phyloP scores from a whole-genome alignment of 257 asterid genomes.

The Misopates orontium region DNA sequence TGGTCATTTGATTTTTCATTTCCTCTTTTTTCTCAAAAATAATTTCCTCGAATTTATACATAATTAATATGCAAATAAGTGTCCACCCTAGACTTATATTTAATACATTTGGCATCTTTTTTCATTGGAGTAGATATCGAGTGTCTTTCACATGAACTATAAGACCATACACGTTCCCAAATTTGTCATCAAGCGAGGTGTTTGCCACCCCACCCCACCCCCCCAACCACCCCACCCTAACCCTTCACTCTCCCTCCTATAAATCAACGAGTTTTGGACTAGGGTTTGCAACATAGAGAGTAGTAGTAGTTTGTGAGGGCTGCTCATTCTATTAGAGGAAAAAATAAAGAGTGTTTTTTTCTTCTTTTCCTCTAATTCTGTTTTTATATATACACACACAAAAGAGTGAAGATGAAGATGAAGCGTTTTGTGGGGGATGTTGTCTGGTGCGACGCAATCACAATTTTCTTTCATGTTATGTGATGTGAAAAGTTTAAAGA shows the following conservation, averaged over 20 bases:
- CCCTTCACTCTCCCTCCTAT: constrained; percentile 35
- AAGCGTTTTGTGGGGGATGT: constrained; percentile 71
- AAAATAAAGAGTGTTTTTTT: too few species aligned
- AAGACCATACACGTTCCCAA: constrained; percentile 22
- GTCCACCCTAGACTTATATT: too few species aligned
- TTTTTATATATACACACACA: not conserved
- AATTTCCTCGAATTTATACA: not conserved
- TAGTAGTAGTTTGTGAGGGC: too few species aligned
- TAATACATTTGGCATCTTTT: too few species aligned
- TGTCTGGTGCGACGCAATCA: constrained; percentile 76
- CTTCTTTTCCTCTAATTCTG: not conserved
- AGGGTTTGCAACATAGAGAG: constrained; percentile 30
- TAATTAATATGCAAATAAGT: not conserved
- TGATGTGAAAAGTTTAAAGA: not conserved
- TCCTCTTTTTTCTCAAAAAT: too few species aligned
- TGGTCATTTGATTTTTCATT: too few species aligned
- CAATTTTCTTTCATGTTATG: constrained; percentile 10
- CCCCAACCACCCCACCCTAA: not conserved
- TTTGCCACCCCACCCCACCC: not conserved
- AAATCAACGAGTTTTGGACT: constrained; percentile 34
- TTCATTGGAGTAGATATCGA: not conserved
- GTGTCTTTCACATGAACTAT: constrained; percentile 18
- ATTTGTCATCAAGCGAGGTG: constrained; percentile 21
- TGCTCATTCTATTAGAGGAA: too few species aligned
- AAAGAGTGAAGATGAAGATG: not conserved